These are phyloP conservation scores for Aspergillus egyptiacus DNA, from an alignment of 495 filamentous ascomycete species.

Conservation along the genomic window DNA sequence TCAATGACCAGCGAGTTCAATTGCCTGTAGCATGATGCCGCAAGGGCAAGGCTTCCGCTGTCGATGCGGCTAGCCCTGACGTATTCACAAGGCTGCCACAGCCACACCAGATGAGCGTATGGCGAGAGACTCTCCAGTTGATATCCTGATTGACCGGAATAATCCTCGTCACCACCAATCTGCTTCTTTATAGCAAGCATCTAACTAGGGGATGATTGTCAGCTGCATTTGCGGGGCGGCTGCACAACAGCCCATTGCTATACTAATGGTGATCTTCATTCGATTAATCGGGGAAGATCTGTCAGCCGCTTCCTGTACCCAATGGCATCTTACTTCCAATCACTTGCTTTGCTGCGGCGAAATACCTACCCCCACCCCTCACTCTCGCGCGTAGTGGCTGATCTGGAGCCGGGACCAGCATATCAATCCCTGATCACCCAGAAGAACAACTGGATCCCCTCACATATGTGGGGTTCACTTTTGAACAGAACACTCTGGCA, in stretches of 20 bases:
- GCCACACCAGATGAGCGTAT: conserved; percentile 17
- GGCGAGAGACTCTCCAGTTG: conserved; percentile 22
- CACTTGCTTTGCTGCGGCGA: conserved; percentile 12
- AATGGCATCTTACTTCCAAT: conserved; percentile 16
- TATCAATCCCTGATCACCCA: conserved; percentile 3
- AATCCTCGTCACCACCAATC: conserved; percentile 24
- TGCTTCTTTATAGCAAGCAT: conserved; percentile 15
- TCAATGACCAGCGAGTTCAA: conserved; percentile 16
- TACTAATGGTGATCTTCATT: conserved; percentile 22
- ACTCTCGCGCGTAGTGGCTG: conserved; percentile 11
- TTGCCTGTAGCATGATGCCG: conserved; percentile 14
- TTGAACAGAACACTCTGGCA: conserved; percentile 6
- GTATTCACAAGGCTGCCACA: conserved; percentile 23
- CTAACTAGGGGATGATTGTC: conserved; percentile 17
- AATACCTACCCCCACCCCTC: conserved; percentile 20
- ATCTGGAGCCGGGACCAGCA: conserved; percentile 8
- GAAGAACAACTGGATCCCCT: background rate
- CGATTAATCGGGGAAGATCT: conserved; percentile 9
- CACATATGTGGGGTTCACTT: background rate
- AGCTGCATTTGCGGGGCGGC: conserved; percentile 23
- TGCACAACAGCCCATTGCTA: conserved; percentile 8
- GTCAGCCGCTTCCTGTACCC: conserved; percentile 17
- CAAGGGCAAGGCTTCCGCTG: conserved; percentile 12
- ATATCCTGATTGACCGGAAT: conserved; percentile 22
- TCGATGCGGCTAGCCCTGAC: conserved; percentile 12